Conservation (phyloP, 257 asterid genomes). For the Datura wrightii region DNA sequence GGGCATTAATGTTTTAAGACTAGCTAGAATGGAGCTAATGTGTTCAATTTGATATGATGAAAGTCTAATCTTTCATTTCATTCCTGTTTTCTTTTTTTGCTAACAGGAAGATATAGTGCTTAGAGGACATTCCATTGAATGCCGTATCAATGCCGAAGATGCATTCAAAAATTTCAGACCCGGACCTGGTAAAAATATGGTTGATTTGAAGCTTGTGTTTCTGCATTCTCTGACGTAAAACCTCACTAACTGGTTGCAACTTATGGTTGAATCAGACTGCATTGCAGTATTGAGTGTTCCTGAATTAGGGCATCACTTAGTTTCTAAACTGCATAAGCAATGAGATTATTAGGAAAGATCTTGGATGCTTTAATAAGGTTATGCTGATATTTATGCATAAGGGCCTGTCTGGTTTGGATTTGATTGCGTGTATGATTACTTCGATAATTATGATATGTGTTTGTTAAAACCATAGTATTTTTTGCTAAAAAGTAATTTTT, state of each 20-base stretch:
- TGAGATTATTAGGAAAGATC: background rate
- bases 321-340: background rate
- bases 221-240: background rate
- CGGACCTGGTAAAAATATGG: constrained; percentile 68
- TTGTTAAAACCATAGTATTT: background rate
- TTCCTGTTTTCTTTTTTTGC: constrained; percentile 25
- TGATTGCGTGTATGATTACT: background rate
- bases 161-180: constrained; percentile 99
- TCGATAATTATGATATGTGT: background rate
- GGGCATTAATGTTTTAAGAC: background rate
- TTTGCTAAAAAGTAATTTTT: background rate
- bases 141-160: constrained; percentile 98
- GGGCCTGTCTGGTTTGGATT: background rate
- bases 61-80: background rate
- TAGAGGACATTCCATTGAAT: constrained; percentile 92
- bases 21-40: background rate
- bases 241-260: constrained; percentile 26
- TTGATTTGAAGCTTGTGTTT: background rate
- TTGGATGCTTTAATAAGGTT: background rate
- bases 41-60: background rate
- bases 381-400: background rate
- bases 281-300: too few species aligned
- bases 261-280: too few species aligned
- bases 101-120: constrained; percentile 89
- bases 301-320: too few species aligned